These are phyloP conservation scores for Lathyrus tuberosus DNA, from an alignment of 306 rosid species.

Conservation along the genomic window DNA sequence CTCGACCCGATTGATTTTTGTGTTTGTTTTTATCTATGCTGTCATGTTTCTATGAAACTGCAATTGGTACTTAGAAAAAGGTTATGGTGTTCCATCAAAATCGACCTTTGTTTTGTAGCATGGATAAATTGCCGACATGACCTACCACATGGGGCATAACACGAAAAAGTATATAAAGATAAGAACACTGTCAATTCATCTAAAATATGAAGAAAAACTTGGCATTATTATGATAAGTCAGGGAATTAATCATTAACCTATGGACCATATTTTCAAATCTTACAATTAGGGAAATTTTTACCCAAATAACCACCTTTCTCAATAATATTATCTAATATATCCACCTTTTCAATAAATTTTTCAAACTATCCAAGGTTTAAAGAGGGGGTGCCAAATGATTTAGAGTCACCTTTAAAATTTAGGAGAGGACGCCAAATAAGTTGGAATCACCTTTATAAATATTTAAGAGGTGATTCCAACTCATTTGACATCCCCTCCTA, in stretches of 20 bases:
- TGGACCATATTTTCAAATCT: constrained; percentile 15
- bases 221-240: constrained; percentile 2
- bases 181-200: constrained; percentile 10
- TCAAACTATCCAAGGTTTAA: no score
- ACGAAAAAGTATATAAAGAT: not conserved
- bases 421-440: no score
- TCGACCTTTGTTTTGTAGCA: constrained; percentile 24
- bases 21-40: constrained; percentile 1
- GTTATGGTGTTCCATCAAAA: constrained; percentile 32
- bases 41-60: constrained; percentile 7
- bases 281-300: no score
- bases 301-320: no score
- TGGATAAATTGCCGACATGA: constrained; percentile 5
- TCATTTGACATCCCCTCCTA: no score
- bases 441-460: no score
- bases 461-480: no score
- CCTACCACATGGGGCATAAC: constrained; percentile 22
- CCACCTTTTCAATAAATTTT: no score
- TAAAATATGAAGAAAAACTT: not conserved
- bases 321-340: no score
- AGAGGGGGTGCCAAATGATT: no score
- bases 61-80: constrained; percentile 26
- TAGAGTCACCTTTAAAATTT: no score
- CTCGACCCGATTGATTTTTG: not conserved
- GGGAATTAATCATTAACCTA: constrained; percentile 23